Conservation (phyloP, 257 asterid genomes). For the Solanum clarkiae region DNA sequence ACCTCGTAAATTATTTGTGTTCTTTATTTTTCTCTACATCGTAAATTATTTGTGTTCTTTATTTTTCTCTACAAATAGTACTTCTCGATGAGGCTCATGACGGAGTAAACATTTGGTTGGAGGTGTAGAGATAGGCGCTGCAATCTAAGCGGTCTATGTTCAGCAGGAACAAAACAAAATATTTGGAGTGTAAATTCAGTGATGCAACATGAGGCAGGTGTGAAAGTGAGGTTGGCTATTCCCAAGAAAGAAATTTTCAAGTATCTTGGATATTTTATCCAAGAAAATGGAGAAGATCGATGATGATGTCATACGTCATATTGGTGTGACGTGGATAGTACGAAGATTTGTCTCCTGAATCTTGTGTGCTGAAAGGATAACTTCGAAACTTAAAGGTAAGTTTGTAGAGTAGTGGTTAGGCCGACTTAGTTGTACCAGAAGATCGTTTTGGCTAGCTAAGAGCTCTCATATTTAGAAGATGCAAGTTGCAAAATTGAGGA, state of each 20-base stretch:
- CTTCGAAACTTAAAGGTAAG: neutral
- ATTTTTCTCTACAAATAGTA: too few relatives aligned
- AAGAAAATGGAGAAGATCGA: neutral
- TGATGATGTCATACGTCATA: neutral
- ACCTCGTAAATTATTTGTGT: too few relatives aligned
- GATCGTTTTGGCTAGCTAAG: neutral
- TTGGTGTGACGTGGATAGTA: neutral
- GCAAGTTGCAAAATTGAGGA: neutral
- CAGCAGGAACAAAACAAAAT: neutral
- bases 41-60: too few relatives aligned
- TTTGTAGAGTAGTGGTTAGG: neutral
- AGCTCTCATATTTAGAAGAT: neutral
- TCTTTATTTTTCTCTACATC: too few relatives aligned
- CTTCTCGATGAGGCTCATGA: neutral
- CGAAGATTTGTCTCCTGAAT: neutral
- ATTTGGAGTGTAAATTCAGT: too few relatives aligned
- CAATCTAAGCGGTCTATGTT: neutral
- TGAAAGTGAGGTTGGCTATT: neutral
- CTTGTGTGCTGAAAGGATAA: neutral
- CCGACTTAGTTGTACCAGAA: neutral
- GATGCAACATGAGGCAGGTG: neutral
- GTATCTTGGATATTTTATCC: neutral
- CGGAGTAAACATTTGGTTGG: neutral
- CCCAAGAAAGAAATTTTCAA: too few relatives aligned
- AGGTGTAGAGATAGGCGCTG: neutral